These are phyloP conservation scores for Papiliotrema flavescens DNA, from an alignment of 1,284 basidiomycete genomes.

Conservation along the genomic window DNA sequence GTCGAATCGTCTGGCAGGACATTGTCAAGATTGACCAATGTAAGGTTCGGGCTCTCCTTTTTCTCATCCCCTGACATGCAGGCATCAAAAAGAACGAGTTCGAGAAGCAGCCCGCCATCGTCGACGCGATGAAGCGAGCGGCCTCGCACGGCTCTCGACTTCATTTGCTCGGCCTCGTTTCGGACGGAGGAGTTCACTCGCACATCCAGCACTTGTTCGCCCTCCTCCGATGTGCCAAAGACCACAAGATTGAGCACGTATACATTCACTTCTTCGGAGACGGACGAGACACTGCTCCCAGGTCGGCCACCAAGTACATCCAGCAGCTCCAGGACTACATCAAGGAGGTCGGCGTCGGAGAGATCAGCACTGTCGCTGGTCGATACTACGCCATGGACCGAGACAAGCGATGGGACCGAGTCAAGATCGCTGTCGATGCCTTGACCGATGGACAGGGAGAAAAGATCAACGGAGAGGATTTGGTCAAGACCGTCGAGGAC, in stretches of 20 bases:
- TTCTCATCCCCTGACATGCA: constrained; percentile 8
- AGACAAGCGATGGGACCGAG: constrained; percentile 88
- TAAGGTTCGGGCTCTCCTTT: constrained; percentile 15
- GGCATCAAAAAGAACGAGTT: constrained; percentile 82
- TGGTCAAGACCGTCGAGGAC: constrained; percentile 65
- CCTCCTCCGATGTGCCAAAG: constrained; percentile 80
- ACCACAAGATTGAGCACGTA: constrained; percentile 71
- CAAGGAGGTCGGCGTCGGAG: constrained; percentile 60
- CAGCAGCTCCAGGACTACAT: constrained; percentile 73
- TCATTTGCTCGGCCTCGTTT: constrained; percentile 80
- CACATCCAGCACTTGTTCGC: constrained; percentile 83
- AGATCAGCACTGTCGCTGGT: constrained; percentile 73
- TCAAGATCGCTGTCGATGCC: constrained; percentile 81
- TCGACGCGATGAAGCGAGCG: constrained; percentile 68
- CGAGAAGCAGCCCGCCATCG: constrained; percentile 69
- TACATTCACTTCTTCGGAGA: constrained; percentile 90
- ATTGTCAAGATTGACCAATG: constrained; percentile 83
- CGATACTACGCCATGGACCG: constrained; percentile 94
- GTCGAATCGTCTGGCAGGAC: constrained; percentile 90
- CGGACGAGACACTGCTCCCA: constrained; percentile 77
- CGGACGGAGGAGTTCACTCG: constrained; percentile 92
- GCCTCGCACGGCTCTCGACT: constrained; percentile 75
- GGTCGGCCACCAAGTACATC: constrained; percentile 68
- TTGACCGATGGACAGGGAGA: constrained; percentile 73
- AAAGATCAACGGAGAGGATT: constrained; percentile 54